Evolutionary conservation across 2,329 filamentous ascomycete genomes (phyloP), one percentile per base, ranked within the genome.

Genomic region (Reticulascus tulasneorum): DNA sequence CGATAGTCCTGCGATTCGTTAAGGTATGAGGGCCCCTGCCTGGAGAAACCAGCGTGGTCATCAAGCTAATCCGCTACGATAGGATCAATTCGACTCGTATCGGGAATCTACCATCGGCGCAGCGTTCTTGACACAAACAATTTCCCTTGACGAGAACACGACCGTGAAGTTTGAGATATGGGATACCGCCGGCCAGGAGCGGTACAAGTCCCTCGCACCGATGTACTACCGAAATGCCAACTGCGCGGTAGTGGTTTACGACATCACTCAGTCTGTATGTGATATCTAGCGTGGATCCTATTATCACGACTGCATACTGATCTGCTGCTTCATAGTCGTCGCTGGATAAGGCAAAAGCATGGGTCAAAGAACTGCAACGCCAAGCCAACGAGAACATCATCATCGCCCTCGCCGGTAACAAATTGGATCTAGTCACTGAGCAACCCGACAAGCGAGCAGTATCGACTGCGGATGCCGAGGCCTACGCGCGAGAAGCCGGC

Each of bases 221-320:
- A 98, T 98, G 93, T 98, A 98, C 75, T 98, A 98, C 71, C 77
- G 94, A 54, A 98, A 98, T 63, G 94, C 94, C 52, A 97, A 98
- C 78, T 97, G 93, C 69, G 93, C 94, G 40, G 91, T 98, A 21
- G 91, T 98, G 31, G 93, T 98, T 49, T 98, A 98, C 67, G 93
- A 98, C 68, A 97, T 98, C 58, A 98, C 93, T 58, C 93, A 98
- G 78, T 88, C 93, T 50, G 93, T 98, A 82, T 46, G 86, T 67
- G 32, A n/a, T n/a, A n/a, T 21, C 35, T 24, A n/a, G 10, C 9
- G 6, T n/a, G 29, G 11, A 8, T 10, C 5, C 25, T 15, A 26
- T 16, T 6, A 18, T 8, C 3, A 4, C 7, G 12, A n/a, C 22
- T 4, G 8, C 51, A 59, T 36, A 57, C 52, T 15, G 11, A 18